Base-by-base conservation (phyloP, 75 land plant species). In the Pinus tabuliformis region DNA sequence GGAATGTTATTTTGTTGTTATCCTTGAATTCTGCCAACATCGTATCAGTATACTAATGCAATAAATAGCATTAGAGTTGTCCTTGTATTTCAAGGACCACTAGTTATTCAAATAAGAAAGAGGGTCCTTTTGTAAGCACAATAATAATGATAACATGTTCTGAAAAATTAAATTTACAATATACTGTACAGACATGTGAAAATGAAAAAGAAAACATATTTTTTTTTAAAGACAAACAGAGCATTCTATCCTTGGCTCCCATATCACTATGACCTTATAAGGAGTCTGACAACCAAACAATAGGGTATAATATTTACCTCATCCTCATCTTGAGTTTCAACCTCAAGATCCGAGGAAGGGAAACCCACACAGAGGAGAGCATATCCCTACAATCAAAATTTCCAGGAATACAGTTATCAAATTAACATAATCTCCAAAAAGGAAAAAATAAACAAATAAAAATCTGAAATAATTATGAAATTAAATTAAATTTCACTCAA, bases 241-340 rank as follows among this genome's bases (percentile, higher is more conserved):
- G 54, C 54, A 49, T 49, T 42, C 17, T 68, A 9, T 45, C 37
- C 54, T 68, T 42, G 9, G 24, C n/a, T 73, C 18, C 30, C 6
- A 24, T 17, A 56, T 73, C 57, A 16, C 63, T 28, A 30, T 26
- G 3, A 24, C 21, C 52, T 8, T 5, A 20, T 68, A 4, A n/a
- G 72, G 3, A 66, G 18, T 68, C n/a, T 37, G 42, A n/a, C 76
- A 62, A 62, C 37, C 22, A 76, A 39, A 64, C 30, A 36, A 65
- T 16, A 39, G 39, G 30, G 18, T 76, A 62, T 21, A 42, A 12
- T 26, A 56, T 2, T 80, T 84, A 91, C 99, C 96, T 97, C 98
- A 79, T 97, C 99, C 76, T 97, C 99, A 88, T 97, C 98, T 81
- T 97, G 99, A 12, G 99, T 97, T 84, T 97, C 99, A 9, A 97